Conservation (phyloP, 108 stramenopile genomes). For the Nitzschia inconspicua region DNA sequence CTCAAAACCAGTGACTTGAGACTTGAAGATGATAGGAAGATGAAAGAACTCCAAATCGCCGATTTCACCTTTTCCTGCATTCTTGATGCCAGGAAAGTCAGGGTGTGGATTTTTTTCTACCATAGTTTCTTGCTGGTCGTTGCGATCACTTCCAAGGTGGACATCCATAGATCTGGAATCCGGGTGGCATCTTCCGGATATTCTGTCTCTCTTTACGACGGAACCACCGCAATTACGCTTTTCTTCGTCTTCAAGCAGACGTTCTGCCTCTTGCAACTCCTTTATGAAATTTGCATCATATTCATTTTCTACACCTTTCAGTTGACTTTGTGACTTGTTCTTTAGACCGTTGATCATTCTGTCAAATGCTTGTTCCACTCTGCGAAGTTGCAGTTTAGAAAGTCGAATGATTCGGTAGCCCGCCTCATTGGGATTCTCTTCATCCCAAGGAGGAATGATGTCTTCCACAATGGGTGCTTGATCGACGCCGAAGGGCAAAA, state of each 20-base stretch:
- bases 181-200: no score
- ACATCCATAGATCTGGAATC: constrained; percentile 21
- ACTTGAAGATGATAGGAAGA: constrained; percentile 81
- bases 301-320: constrained; percentile 15
- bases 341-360: constrained; percentile 48
- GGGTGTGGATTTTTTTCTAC: constrained; percentile 21
- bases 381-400: constrained; percentile 48
- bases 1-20: constrained; percentile 87
- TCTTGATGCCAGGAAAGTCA: constrained; percentile 67
- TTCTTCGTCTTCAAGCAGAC: constrained; percentile 50
- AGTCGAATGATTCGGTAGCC: constrained; percentile 74
- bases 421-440: constrained; percentile 71
- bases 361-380: constrained; percentile 71
- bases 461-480: constrained; percentile 23
- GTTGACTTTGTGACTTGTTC: constrained; percentile 31
- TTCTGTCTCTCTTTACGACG: background rate
- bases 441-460: constrained; percentile 58
- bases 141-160: background rate
- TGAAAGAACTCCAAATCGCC: constrained; percentile 82
- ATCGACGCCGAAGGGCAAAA: constrained; percentile 59
- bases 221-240: constrained; percentile 15
- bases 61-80: constrained; percentile 62
- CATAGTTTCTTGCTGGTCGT: constrained; percentile 8
- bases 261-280: constrained; percentile 71
- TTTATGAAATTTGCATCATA: constrained; percentile 58